Conservation (phyloP, 1,139 yeast species). For the Blastobotrys serpentis region DNA sequence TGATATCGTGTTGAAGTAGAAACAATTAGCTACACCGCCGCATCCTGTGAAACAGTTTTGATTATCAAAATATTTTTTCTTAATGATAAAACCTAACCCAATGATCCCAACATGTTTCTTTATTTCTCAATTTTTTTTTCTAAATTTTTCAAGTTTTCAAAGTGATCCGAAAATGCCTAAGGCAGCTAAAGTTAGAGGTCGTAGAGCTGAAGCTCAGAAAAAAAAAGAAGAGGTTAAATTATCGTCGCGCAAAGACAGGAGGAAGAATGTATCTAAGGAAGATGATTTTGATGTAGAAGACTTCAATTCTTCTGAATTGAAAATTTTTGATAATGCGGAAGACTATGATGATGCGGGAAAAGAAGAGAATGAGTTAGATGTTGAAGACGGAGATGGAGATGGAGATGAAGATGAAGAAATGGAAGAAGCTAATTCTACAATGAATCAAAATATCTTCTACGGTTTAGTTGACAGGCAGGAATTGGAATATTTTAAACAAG, state of each 20-base stretch:
- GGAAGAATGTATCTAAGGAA: constrained; percentile 1
- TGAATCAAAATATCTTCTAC: constrained; percentile 51
- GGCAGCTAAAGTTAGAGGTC: constrained; percentile 19
- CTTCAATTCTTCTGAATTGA: constrained; percentile 15
- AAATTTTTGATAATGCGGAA: constrained; percentile 15
- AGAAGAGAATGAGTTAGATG: constrained; percentile 2
- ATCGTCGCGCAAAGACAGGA: neutral
- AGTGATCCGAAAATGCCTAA: constrained; percentile 13
- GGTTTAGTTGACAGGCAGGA: constrained; percentile 85
- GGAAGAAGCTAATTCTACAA: neutral
- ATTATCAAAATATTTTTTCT: too few species aligned
- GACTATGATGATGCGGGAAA: constrained; percentile 12
- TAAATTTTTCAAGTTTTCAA: neutral
- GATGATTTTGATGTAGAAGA: constrained; percentile 14
- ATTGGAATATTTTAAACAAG: constrained; percentile 86
- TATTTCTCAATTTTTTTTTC: constrained; percentile 8
- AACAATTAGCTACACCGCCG: too few species aligned
- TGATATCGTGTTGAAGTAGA: too few species aligned
- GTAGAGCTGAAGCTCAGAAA: constrained; percentile 17
- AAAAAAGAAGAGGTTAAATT: constrained; percentile 17
- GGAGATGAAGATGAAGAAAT: constrained; percentile 3
- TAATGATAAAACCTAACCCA: constrained; percentile 3
- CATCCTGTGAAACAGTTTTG: too few species aligned
- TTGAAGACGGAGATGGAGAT: constrained; percentile 16
- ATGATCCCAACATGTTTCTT: neutral